Evolutionary conservation across 768 basidiomycete species (phyloP), one percentile per base, ranked within the genome.

Genomic region (Kwoniella sp.): DNA sequence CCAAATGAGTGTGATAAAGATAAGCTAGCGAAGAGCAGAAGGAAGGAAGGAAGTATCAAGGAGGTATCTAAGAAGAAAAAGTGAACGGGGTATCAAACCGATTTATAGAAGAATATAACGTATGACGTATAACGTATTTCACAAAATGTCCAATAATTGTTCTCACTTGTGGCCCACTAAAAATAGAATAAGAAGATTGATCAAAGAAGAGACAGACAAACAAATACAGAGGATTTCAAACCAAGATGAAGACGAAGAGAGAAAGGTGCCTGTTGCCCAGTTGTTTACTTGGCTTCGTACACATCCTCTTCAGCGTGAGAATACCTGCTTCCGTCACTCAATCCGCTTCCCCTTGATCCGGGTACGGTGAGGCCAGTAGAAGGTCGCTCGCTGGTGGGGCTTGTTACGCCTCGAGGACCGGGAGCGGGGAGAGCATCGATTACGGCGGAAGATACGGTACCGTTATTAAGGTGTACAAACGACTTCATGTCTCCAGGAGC

Each of bases 391-490:
- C 55, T 49, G 9, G 62, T 64, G 24, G 62, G 62, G 17, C 22
- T 25, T 1, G 62, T 64, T 1, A 64, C 62, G 12, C 62, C 62
- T 58, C 62, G 30, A 15, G 69, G 69, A 9, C 70, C 70, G 55
- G 71, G 71, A 26, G 62, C 60, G 12, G 71, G 71, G 12, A 73
- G 27, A 25, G 66, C 64, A 30, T 67, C 69, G 26, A 73, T 64
- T 15, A 61, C 62, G 25, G 60, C 59, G 5, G 65, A 62, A 30
- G 60, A 61, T 30, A 68, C 67, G 13, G 71, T 73, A 9, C 71
- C 71, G 51, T 61, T 59, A 53, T 73, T 70, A n/a, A 73, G 64
- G 33, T 73, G 71, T 15, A 73, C 71, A 40, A 55, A 70, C 1
- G 60, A 63, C 49, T 64, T 58, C 71, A 73, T 73, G 33, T 70